These are phyloP conservation scores for Aspergillus ochraceoroseus DNA, from an alignment of 2,329 filamentous ascomycete species.

Conservation along the genomic window DNA sequence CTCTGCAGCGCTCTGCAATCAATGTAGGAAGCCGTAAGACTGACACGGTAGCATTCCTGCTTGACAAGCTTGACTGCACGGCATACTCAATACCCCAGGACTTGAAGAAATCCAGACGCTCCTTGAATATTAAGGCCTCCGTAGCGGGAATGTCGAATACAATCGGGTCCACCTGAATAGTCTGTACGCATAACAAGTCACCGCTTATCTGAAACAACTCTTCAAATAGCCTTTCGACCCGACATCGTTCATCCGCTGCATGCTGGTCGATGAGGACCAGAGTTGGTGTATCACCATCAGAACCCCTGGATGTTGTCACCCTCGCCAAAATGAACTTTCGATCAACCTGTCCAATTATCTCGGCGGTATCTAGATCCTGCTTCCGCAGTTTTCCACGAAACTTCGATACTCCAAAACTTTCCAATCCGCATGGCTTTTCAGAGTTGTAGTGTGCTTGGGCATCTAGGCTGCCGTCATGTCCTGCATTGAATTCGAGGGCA, in stretches of 20 bases:
- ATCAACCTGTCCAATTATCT: constrained; percentile 78
- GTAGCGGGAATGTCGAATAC: constrained; percentile 59
- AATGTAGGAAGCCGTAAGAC: constrained; percentile 62
- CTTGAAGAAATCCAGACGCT: constrained; percentile 54
- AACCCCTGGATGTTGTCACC: constrained; percentile 32
- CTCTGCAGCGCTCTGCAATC: constrained; percentile 69
- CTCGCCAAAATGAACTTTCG: constrained; percentile 78
- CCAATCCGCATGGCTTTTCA: constrained; percentile 22
- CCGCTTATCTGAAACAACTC: constrained; percentile 43
- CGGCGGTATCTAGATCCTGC: constrained; percentile 53
- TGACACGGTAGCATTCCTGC: constrained; percentile 34
- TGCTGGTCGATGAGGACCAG: constrained; percentile 87
- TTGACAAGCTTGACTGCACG: constrained; percentile 26
- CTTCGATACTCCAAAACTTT: constrained; percentile 26
- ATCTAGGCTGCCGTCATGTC: constrained; percentile 18
- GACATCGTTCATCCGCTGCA: constrained; percentile 83
- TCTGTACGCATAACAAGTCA: constrained; percentile 16
- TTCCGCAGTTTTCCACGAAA: constrained; percentile 54
- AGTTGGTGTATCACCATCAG: constrained; percentile 25
- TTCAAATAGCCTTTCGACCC: constrained; percentile 67
- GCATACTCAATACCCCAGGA: constrained; percentile 71
- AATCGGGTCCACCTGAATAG: constrained; percentile 45
- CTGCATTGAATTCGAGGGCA: constrained; percentile 28
- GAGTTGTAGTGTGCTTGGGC: constrained; percentile 20
- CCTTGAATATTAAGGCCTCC: constrained; percentile 58